Conservation (phyloP, 2,329 filamentous ascomycete genomes). For the Coniochaeta ligniaria region DNA sequence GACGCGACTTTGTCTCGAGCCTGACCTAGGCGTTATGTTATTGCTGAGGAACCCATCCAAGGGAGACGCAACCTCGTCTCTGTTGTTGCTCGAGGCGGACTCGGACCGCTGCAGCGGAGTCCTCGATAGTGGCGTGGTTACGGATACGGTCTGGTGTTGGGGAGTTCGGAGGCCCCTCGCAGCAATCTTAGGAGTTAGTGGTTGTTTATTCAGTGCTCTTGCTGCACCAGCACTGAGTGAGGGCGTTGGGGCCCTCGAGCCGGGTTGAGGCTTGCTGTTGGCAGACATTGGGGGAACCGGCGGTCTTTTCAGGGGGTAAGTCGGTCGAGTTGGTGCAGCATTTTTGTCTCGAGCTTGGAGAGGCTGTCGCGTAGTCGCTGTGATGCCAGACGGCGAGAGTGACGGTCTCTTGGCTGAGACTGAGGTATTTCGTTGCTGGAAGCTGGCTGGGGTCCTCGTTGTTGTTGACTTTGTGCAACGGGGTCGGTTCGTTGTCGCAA, state of each 20-base stretch:
- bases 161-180: constrained; percentile 18
- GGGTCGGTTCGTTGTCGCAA: constrained; percentile 6
- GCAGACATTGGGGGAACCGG: background rate
- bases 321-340: constrained; percentile 22
- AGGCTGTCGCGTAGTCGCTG: constrained; percentile 10
- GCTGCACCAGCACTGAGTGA: constrained; percentile 38
- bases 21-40: constrained; percentile 75
- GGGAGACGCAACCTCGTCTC: constrained; percentile 46
- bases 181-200: constrained; percentile 50
- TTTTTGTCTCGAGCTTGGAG: constrained; percentile 28
- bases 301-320: constrained; percentile 14
- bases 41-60: constrained; percentile 49
- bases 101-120: constrained; percentile 16
- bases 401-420: background rate
- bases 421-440: background rate
- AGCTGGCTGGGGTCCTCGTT: background rate
- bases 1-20: constrained; percentile 62
- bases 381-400: constrained; percentile 4
- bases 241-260: constrained; percentile 45
- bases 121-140: constrained; percentile 34
- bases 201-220: constrained; percentile 41
- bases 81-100: constrained; percentile 11
- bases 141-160: constrained; percentile 22
- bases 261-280: constrained; percentile 5
- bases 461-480: background rate